A percentile compares a stretch with the other conserved stretches of the same genome.
Conservation (phyloP, 2,329 filamentous ascomycete genomes). For the Mollisia scopiformis region DNA sequence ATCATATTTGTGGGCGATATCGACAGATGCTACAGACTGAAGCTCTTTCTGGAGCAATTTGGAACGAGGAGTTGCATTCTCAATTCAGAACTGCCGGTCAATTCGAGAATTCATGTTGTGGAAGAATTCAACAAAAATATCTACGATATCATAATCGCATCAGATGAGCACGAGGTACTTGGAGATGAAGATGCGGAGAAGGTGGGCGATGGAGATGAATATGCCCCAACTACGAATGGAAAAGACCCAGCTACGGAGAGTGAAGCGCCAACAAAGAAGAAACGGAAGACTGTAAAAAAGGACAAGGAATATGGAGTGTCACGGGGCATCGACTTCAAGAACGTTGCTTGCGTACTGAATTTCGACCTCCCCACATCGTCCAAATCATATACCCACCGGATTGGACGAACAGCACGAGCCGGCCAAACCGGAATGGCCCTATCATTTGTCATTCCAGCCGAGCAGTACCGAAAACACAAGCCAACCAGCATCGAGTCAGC, state of each 20-base stretch:
- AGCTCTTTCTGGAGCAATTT: slow-evolving; percentile 96
- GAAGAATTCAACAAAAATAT: slow-evolving; percentile 96
- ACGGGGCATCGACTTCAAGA: slow-evolving; percentile 94
- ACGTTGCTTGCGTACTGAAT: slow-evolving; percentile 93
- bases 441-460: slow-evolving; percentile 88
- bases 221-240: slow-evolving; percentile 6
- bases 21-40: slow-evolving; percentile 87
- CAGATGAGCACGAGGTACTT: slow-evolving; percentile 85
- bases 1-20: slow-evolving; percentile 85
- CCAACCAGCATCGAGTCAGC: slow-evolving; percentile 76
- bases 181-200: slow-evolving; percentile 56
- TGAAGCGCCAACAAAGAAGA: slow-evolving; percentile 56
- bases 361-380: slow-evolving; percentile 90
- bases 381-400: slow-evolving; percentile 95
- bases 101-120: slow-evolving; percentile 90
- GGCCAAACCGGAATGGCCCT: slow-evolving; percentile 92
- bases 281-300: slow-evolving; percentile 64
- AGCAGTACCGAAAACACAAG: slow-evolving; percentile 85
- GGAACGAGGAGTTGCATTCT: slow-evolving; percentile 91
- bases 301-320: slow-evolving; percentile 95
- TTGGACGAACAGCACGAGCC: slow-evolving; percentile 89
- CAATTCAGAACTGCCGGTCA: slow-evolving; percentile 93
- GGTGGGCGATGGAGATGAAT: slow-evolving; percentile 39
- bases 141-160: slow-evolving; percentile 97
- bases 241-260: slow-evolving; percentile 35